These are phyloP conservation scores for Fonsecaea erecta DNA, from an alignment of 2,329 filamentous ascomycete genomes.

Conservation along the genomic window DNA sequence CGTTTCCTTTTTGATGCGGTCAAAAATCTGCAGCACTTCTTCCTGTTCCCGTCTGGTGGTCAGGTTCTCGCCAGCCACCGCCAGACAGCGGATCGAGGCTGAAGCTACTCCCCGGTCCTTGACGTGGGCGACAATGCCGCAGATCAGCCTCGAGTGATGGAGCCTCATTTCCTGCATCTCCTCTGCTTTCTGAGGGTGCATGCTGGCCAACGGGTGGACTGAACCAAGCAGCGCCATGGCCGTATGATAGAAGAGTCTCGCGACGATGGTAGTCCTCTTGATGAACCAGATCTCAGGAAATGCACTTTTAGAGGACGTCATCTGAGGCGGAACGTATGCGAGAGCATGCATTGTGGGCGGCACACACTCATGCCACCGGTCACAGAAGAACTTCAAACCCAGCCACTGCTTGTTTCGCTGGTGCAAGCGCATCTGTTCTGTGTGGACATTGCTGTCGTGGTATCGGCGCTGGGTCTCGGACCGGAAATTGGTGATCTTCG, in stretches of 20 bases:
- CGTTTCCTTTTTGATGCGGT: conserved; percentile 73
- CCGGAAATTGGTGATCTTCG: conserved; percentile 84
- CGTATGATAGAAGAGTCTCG: conserved; percentile 86
- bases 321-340: conserved; percentile 72
- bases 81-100: conserved; percentile 77
- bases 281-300: conserved; percentile 93
- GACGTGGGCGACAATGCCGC: conserved; percentile 84
- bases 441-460: conserved; percentile 60
- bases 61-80: conserved; percentile 76
- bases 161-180: conserved; percentile 73
- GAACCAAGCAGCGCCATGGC: conserved; percentile 80
- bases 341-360: conserved; percentile 88
- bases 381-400: conserved; percentile 76
- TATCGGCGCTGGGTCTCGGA: conserved; percentile 66
- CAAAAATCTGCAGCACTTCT: conserved; percentile 77
- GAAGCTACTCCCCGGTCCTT: conserved; percentile 79
- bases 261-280: conserved; percentile 79
- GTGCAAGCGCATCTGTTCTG: conserved; percentile 66
- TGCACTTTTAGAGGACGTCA: conserved; percentile 69
- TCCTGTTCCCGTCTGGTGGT: conserved; percentile 72
- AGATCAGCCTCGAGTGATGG: conserved; percentile 80
- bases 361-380: conserved; percentile 77
- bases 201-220: conserved; percentile 67
- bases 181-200: conserved; percentile 60
- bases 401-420: conserved; percentile 77